Conservation (phyloP, 2,329 filamentous ascomycete genomes). For the Ophiostoma triangulosporum region DNA sequence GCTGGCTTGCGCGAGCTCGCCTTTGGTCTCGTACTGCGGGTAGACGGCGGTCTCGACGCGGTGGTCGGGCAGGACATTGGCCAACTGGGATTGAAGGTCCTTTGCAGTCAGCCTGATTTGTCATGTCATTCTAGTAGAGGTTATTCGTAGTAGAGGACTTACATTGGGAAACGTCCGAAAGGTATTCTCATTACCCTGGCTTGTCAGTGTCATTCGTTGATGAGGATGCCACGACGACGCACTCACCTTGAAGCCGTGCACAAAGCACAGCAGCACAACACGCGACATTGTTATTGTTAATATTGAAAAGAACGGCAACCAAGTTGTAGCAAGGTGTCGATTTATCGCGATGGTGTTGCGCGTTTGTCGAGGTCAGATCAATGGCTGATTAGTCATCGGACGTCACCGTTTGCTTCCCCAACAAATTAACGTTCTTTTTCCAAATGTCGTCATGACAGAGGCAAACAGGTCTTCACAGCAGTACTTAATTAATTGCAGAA, state of each 20-base stretch:
- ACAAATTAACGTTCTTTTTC: no score
- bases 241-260: constrained; percentile 58
- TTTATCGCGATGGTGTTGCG: no score
- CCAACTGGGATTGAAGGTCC: constrained; percentile 24
- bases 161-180: constrained; percentile 50
- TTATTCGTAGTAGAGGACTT: constrained; percentile 26
- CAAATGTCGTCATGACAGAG: no score
- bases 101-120: constrained; percentile 20
- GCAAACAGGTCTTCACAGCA: no score
- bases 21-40: constrained; percentile 59
- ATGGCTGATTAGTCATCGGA: no score
- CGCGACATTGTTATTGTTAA: constrained; percentile 24
- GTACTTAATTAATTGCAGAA: no score
- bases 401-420: no score
- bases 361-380: no score
- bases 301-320: background rate
- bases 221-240: background rate
- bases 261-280: constrained; percentile 57
- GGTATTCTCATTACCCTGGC: constrained; percentile 48
- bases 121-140: no score
- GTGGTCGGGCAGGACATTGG: constrained; percentile 5
- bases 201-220: constrained; percentile 21
- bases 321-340: no score
- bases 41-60: constrained; percentile 48
- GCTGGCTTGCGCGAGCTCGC: constrained; percentile 43